Evolutionary conservation across 495 filamentous ascomycete genomes (phyloP).

Genomic region (Chaetomium fimeti): DNA sequence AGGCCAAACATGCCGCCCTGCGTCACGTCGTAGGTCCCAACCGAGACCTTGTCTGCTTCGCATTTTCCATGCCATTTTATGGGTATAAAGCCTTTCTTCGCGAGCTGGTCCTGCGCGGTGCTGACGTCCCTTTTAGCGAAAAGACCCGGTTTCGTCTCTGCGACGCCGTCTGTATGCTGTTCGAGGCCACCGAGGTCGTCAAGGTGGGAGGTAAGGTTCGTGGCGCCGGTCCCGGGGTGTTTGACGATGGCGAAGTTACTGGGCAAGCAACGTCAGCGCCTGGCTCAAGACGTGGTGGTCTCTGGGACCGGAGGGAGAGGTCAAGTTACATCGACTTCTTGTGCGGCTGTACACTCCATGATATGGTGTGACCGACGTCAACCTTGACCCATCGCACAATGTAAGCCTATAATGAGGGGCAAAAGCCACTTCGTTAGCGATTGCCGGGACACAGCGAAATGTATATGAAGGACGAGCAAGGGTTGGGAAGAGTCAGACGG

Average conservation of each 20-base stretch:
- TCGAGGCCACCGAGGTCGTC: constrained; percentile 48
- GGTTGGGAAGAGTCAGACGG: background rate
- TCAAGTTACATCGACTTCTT: constrained; percentile 79
- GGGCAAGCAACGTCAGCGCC: constrained; percentile 12
- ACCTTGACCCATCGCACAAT: constrained; percentile 97
- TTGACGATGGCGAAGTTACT: constrained; percentile 97
- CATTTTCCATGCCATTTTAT: constrained; percentile 92
- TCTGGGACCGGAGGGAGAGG: background rate
- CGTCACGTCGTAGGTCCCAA: constrained; percentile 82
- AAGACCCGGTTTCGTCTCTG: constrained; percentile 38
- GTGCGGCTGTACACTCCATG: constrained; percentile 95
- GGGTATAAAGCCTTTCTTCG: constrained; percentile 77
- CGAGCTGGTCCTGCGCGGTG: constrained; percentile 76
- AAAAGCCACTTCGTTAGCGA: constrained; percentile 11
- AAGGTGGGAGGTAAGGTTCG: constrained; percentile 53
- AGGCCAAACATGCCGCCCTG: constrained; percentile 92
- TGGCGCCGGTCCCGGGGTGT: constrained; percentile 71
- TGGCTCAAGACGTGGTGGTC: background rate
- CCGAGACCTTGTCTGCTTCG: constrained; percentile 92
- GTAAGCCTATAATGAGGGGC: constrained; percentile 67
- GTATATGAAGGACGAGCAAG: background rate
- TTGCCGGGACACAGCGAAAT: background rate
- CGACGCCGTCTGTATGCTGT: constrained; percentile 45
- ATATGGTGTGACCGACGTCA: constrained; percentile 83
- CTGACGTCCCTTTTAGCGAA: constrained; percentile 52